Conservation (phyloP, 495 filamentous ascomycete genomes). For the Trypethelium eluteriae region DNA sequence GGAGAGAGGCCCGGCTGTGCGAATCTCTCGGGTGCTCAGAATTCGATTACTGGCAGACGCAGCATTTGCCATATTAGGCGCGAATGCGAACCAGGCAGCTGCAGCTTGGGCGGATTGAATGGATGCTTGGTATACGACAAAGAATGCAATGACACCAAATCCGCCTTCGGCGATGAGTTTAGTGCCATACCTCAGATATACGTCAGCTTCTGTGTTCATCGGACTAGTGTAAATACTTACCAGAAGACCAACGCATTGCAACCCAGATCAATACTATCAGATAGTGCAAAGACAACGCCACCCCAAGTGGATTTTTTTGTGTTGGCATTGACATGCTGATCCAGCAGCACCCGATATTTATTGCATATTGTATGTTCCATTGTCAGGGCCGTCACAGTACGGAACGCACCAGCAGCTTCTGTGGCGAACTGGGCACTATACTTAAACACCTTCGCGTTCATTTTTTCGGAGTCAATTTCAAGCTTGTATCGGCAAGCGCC, state of each 20-base stretch:
- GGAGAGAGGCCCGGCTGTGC: slow-evolving; percentile 9
- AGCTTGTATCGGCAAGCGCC: slow-evolving; percentile 35
- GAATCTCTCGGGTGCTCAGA: slow-evolving; percentile 13
- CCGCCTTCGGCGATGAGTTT: slow-evolving; percentile 11
- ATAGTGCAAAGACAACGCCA: slow-evolving; percentile 8
- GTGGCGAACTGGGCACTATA: slow-evolving; percentile 37
- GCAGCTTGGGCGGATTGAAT: slow-evolving; percentile 12
- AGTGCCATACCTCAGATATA: slow-evolving; percentile 10
- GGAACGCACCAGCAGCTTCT: slow-evolving; percentile 48
- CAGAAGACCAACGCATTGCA: slow-evolving; percentile 12
- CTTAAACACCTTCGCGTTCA: slow-evolving; percentile 25
- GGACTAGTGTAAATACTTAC: slow-evolving; percentile 10
- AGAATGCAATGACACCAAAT: slow-evolving; percentile 12
- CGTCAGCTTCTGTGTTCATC: slow-evolving; percentile 7
- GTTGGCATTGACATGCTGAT: slow-evolving; percentile 12
- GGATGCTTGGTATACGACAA: slow-evolving; percentile 12
- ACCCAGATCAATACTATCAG: slow-evolving; percentile 10
- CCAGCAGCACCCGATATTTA: slow-evolving; percentile 14
- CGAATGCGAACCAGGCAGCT: slow-evolving; percentile 13
- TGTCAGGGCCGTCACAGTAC: slow-evolving; percentile 48
- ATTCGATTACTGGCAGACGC: slow-evolving; percentile 13
- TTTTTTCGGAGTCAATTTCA: slow-evolving; percentile 17
- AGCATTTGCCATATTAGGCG: slow-evolving; percentile 12
- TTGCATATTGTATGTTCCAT: slow-evolving; percentile 34
- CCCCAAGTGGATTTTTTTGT: slow-evolving; percentile 12